A percentile compares a stretch with the other conserved stretches of the same genome.
Evolutionary conservation across 441 rosid species (phyloP).

Genomic region (Syzygium malaccense): DNA sequence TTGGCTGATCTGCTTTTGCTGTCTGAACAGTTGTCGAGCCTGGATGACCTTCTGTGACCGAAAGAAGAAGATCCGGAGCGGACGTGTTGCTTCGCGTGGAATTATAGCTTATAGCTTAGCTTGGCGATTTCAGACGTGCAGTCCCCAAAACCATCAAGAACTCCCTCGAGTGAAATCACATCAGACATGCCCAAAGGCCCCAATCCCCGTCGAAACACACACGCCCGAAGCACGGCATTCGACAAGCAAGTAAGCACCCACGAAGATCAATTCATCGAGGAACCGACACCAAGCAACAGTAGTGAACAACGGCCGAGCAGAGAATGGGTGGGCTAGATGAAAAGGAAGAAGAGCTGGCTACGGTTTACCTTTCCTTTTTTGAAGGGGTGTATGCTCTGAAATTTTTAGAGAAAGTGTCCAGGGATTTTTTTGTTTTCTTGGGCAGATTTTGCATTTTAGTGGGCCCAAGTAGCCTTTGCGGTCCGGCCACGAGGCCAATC

Average conservation of each 20-base stretch:
- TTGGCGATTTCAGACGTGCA: not conserved
- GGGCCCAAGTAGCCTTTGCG: not conserved
- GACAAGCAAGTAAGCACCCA: not conserved
- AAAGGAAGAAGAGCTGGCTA: not conserved
- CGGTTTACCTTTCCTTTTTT: not conserved
- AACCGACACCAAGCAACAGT: not conserved
- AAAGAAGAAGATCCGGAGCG: not conserved
- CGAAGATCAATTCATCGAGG: not conserved
- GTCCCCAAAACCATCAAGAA: slow-evolving; percentile 7
- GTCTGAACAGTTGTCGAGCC: not conserved
- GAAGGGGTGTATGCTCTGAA: not conserved
- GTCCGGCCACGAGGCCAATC: not conserved
- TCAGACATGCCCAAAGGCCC: no score
- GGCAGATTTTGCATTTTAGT: not conserved
- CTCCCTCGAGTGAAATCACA: not conserved
- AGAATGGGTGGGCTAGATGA: not conserved
- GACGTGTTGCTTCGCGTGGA: not conserved
- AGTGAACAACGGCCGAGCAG: not conserved
- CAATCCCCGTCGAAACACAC: not conserved
- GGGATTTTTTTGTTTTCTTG: not conserved
- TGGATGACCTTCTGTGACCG: not conserved
- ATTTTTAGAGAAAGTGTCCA: not conserved
- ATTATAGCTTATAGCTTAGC: not conserved
- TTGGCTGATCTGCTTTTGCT: not conserved
- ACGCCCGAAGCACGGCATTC: not conserved